Base-by-base conservation (phyloP, 163 green algal genomes). In the Scenedesmus sp. region DNA sequence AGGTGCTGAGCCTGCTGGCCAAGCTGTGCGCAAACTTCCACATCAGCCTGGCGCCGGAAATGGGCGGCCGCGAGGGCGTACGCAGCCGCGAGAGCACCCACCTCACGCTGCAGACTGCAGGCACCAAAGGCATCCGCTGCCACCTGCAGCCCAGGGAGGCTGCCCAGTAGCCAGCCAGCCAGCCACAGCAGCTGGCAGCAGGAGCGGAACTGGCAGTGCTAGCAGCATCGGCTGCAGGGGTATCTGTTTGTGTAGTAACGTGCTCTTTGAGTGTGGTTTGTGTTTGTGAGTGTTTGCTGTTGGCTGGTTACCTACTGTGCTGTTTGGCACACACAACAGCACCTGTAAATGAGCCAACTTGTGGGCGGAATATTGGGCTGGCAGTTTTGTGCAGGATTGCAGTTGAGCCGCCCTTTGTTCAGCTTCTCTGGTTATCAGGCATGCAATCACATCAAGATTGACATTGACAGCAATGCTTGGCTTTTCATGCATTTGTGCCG, bases 31-130 rank as follows among this genome's bases (percentile, higher is more conserved):
- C 79, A 26, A 85, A 51, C 56, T 95, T 96, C 89, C 43, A 53
- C 16, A 81, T 96, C n/a, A 73, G 90, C 49, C 86, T 96, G 72
- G 92, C 92, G 9, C 91, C 91, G 0, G 93, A 94, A 89, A 90
- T 94, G 85, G 92, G 92, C 51, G 94, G 94, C n/a, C 87, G 90
- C 33, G 93, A 93, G 81, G 94, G 94, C 35, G 76, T 95, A 30
- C 79, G 79, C 33, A 42, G 61, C 20, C 91, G 93, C 15, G 94
- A 95, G 92, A 94, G 91, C 91, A 95, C 94, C 9, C 93, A 94
- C 81, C 87, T 95, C 35, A 95, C 94, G 30, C 85, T 95, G 89
- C 94, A 95, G 89, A 94, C 93, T 0, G 56, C 86, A 20, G 94
- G 94, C 33, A 93, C 86, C 4, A 81, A 89, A 12, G 94, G 94